Evolutionary conservation across 176 grass and related monocot genomes (phyloP), one percentile per base, ranked within the genome.

Genomic region (Poa annua): DNA sequence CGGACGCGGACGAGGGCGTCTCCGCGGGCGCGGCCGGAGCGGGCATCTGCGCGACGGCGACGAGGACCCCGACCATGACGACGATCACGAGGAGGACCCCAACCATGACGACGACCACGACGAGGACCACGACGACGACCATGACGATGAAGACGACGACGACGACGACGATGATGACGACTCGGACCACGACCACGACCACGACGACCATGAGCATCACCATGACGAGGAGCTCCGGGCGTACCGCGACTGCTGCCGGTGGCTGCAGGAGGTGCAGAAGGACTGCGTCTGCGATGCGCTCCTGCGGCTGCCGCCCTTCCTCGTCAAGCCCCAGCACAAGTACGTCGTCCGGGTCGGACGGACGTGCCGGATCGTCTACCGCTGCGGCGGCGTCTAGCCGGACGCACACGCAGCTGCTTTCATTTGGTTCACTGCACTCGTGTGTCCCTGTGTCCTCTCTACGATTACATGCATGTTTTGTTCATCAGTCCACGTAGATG

Each of bases 281-380:
- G 88, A 90, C 45, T 97, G 94, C 49, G 90, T 97, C 16, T 97
- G 94, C 56, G 90, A 92, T 53, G 80, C 86, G 32, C 88, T 97
- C 22, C 70, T 94, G 35, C 92, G 78, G 63, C 78, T 97, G 81
- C 94, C 94, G 16, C 80, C 82, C 3, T 97, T 94, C 91, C 88
- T 97, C 20, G 59, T 91, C 19, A 97, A 87, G 74, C 92, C 92
- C 17, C 89, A 92, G 90, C 94, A 97, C 77, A 90, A 51, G n/a
- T 97, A 85, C 88, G 76, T 86, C 12, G 61, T 94, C 7, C 75
- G 82, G 64, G 90, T 97, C 7, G 94, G 94, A 0, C 55, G 86
- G 69, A 86, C 83, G 10, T 97, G 94, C 76, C 22, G 49, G 25
- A 74, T 89, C 64, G 88, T 68, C 71, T 97, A 92, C 83, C 82